A percentile compares a stretch with the other conserved stretches of the same genome.
These are phyloP conservation scores for Nematocida ironsii DNA, from an alignment of 371 early-diverging fungal species.

Conservation along the genomic window DNA sequence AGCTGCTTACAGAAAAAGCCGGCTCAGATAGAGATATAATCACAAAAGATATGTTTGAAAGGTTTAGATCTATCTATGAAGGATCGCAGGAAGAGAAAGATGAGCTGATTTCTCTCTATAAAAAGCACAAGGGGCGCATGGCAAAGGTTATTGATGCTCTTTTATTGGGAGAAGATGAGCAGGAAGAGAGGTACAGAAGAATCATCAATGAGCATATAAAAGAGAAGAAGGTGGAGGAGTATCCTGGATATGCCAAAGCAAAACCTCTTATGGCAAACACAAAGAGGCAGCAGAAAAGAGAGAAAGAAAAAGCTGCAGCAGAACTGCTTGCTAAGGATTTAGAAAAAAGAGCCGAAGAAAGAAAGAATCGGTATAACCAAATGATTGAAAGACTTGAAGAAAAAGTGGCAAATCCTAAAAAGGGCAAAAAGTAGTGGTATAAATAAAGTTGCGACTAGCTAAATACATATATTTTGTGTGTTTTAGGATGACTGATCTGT, in stretches of 20 bases:
- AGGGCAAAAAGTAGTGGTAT: neutral
- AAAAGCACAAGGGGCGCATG: conserved; percentile 64
- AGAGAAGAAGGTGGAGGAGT: conserved; percentile 45
- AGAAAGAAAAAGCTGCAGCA: conserved; percentile 56
- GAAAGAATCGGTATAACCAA: conserved; percentile 31
- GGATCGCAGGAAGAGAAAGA: conserved; percentile 60
- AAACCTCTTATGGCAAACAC: conserved; percentile 26
- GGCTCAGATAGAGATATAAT: conserved; percentile 12
- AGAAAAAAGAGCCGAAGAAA: conserved; percentile 30
- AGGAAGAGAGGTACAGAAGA: conserved; percentile 60
- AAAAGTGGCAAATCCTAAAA: conserved; percentile 25
- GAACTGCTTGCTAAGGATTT: conserved; percentile 56
- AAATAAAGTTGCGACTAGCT: neutral
- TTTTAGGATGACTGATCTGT: no score
- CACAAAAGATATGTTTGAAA: conserved; percentile 45
- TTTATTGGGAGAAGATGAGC: conserved; percentile 59
- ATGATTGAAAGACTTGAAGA: conserved; percentile 58
- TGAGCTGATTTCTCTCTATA: conserved; percentile 60
- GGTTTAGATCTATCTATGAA: conserved; percentile 57
- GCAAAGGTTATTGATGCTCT: conserved; percentile 61
- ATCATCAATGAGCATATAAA: conserved; percentile 53
- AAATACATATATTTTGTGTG: no score
- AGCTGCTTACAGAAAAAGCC: conserved; percentile 28
- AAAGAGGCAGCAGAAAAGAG: conserved; percentile 47
- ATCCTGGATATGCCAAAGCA: conserved; percentile 28